A percentile compares a stretch with the other conserved stretches of the same genome.
These are phyloP conservation scores for Komagataella phaffii DNA, from an alignment of 805 yeast species.

Conservation along the genomic window DNA sequence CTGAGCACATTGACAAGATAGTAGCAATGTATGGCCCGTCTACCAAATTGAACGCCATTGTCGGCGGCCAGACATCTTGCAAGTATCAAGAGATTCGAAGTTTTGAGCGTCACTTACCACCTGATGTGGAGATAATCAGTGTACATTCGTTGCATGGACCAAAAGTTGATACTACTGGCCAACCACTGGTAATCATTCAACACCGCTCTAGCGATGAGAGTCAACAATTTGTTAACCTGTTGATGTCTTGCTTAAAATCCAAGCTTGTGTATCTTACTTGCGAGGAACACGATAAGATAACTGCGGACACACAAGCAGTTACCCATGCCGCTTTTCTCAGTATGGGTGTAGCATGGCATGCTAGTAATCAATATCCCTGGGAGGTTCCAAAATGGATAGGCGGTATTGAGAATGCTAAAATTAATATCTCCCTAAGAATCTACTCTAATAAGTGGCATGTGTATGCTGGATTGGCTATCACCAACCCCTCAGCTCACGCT, in stretches of 20 bases:
- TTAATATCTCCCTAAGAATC: slow-evolving; percentile 83
- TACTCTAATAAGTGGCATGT: slow-evolving; percentile 96
- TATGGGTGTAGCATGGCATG: slow-evolving; percentile 96
- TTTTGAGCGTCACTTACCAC: slow-evolving; percentile 62
- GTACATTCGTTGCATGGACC: slow-evolving; percentile 96
- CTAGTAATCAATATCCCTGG: slow-evolving; percentile 84
- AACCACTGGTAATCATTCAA: slow-evolving; percentile 77
- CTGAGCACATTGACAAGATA: slow-evolving; percentile 65
- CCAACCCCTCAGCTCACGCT: slow-evolving; percentile 87
- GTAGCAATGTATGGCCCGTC: slow-evolving; percentile 75
- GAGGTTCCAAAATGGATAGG: slow-evolving; percentile 75
- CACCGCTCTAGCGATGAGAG: slow-evolving; percentile 51
- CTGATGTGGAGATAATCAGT: slow-evolving; percentile 71
- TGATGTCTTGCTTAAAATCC: slow-evolving; percentile 66
- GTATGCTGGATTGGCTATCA: slow-evolving; percentile 92
- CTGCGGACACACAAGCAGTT: slow-evolving; percentile 98
- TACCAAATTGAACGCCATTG: slow-evolving; percentile 76
- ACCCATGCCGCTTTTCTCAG: slow-evolving; percentile 95
- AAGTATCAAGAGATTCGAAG: slow-evolving; percentile 84
- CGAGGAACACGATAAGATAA: slow-evolving; percentile 84
- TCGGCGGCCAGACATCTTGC: slow-evolving; percentile 98
- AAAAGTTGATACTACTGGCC: slow-evolving; percentile 75
- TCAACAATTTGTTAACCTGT: slow-evolving; percentile 43
- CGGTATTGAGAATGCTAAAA: slow-evolving; percentile 91
- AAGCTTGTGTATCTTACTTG: slow-evolving; percentile 68